A percentile compares a stretch with the other conserved stretches of the same genome.
Conservation (phyloP, 202 grass and related monocot species). For the Brachypodium distachyon region DNA sequence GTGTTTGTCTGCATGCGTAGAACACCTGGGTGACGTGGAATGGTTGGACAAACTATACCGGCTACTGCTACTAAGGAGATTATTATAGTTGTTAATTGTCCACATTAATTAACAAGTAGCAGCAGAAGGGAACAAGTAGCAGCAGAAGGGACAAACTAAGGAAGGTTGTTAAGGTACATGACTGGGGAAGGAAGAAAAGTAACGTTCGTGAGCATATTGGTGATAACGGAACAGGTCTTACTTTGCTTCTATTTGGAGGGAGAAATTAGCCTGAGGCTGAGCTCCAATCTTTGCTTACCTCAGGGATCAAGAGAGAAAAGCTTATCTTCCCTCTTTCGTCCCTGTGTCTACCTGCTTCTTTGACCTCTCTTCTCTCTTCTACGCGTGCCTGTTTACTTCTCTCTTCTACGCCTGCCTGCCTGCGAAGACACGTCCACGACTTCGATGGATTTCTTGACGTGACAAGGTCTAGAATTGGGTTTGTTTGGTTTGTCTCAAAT, state of each 20-base stretch:
- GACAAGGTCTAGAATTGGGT: not conserved
- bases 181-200: not conserved
- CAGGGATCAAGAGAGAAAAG: not conserved
- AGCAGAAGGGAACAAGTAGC: too few relatives aligned
- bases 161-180: too few relatives aligned
- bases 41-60: not conserved
- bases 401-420: not conserved
- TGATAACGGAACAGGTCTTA: not conserved
- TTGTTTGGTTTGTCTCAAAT: too few relatives aligned
- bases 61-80: not conserved
- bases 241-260: not conserved
- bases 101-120: too few relatives aligned
- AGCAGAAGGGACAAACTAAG: too few relatives aligned
- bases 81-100: not conserved
- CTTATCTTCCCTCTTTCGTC: too few relatives aligned
- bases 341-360: not conserved
- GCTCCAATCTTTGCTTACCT: not conserved
- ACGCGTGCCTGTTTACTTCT: not conserved
- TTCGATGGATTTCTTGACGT: not conserved
- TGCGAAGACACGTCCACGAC: not conserved
- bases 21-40: slow-evolving; percentile 16
- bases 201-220: not conserved
- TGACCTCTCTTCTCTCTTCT: not conserved
- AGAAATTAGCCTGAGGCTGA: not conserved
- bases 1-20: not conserved